Evolutionary conservation across 2,329 filamentous ascomycete genomes (phyloP).

Genomic region (Ophiostoma triangulosporum): DNA sequence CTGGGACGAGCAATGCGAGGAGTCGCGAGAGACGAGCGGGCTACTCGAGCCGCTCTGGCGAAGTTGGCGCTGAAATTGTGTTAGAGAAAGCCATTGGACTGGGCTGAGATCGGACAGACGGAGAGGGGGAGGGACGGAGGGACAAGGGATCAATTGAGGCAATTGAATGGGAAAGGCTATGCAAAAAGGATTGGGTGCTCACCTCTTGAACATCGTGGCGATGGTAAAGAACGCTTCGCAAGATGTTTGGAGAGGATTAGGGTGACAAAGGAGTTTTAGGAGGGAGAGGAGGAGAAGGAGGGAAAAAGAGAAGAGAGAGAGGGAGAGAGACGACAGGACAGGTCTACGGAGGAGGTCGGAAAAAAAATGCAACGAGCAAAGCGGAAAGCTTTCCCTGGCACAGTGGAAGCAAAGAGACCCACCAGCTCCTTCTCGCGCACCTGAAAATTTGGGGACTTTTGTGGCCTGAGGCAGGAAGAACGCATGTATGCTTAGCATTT

Average conservation of each 20-base stretch:
- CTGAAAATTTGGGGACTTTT: too few relatives aligned
- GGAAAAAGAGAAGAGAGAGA: not conserved
- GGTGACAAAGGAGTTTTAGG: conserved; percentile 1
- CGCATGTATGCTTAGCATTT: not conserved
- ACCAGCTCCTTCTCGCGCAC: not conserved
- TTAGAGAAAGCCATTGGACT: not conserved
- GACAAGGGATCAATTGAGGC: conserved; percentile 13
- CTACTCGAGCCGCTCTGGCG: conserved; percentile 41
- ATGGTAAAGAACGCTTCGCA: conserved; percentile 14
- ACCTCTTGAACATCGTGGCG: conserved; percentile 73
- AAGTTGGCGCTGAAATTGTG: conserved; percentile 40
- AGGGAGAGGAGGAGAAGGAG: not conserved
- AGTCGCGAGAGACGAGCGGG: conserved; percentile 43
- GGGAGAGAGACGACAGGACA: not conserved
- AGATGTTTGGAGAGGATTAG: conserved; percentile 5
- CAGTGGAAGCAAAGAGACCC: not conserved
- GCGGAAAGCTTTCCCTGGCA: conserved; percentile 13
- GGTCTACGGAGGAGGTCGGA: conserved; percentile 15
- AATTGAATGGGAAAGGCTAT: not conserved
- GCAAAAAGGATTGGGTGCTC: conserved; percentile 27
- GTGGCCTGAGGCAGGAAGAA: conserved; percentile 9
- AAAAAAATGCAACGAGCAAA: conserved; percentile 16
- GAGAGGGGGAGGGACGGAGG: not conserved
- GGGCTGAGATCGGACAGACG: not conserved
- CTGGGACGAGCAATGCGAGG: conserved; percentile 42